Evolutionary conservation across 441 rosid species (phyloP), one percentile per base, ranked within the genome.

Genomic region (Jatropha multifida): DNA sequence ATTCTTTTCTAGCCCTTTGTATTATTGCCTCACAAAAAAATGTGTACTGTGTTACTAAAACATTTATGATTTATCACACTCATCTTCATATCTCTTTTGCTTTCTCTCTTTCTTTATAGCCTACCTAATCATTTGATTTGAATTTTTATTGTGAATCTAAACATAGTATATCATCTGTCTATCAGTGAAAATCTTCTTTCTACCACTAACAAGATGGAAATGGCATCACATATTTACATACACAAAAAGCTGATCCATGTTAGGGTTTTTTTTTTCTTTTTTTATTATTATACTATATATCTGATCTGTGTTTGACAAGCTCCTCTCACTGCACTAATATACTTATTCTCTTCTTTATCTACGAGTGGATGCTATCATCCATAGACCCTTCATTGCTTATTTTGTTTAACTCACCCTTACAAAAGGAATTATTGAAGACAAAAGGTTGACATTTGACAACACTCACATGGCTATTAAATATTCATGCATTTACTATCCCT

Each of bases 101-200:
- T 44, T 44, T 56, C 56, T 62, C 41, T 48, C 63, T 55, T 17
- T 37, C 64, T 26, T 27, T 49, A 54, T 69, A 67, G 49, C 20
- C 46, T 13, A 20, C 20, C 84, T 84, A 86, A 86, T 86, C 87
- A 84, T 86, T 86, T 81, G 86, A 81, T 83, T 84, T 86, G 75
- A 72, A 27, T 75, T 72, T 56, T 72, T 62, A 48, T 46, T 68
- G 44, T 79, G 72, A 71, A 78, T 9, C n/a, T 65, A 46, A 74
- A 75, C 80, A 71, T 75, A 56, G 82, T 65, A 79, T 84, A 69
- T 76, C 82, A 77, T 81, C 27, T 79, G 85, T 82, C 87, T 60
- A 82, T 77, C 77, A 71, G 55, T 77, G 71, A 60, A 65, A 74
- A 76, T 61, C 72, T 55, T 74, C 74, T 65, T 76, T 52, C 56